Conservation (phyloP, 345 rosid genomes). For the Pistacia integerrima region DNA sequence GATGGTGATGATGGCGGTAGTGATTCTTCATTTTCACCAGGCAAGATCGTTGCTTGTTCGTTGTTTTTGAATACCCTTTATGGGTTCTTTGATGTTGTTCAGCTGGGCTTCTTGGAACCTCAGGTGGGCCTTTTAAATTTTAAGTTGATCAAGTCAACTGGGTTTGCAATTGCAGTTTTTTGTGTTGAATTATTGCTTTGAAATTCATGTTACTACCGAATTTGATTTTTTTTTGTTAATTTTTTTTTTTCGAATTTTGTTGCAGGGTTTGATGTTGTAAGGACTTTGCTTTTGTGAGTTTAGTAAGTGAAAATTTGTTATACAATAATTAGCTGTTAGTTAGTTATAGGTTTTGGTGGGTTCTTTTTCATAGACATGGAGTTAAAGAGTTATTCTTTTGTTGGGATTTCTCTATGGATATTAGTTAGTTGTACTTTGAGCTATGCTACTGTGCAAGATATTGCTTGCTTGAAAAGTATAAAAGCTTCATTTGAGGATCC, state of each 20-base stretch:
- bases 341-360: slow-evolving; percentile 22
- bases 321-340: slow-evolving; percentile 6
- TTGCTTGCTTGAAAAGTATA: slow-evolving; percentile 53
- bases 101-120: slow-evolving; percentile 7
- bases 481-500: slow-evolving; percentile 51
- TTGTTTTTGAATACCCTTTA: slow-evolving; percentile 14
- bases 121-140: slow-evolving; percentile 29
- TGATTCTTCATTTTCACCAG: slow-evolving; percentile 9
- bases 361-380: slow-evolving; percentile 25
- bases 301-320: slow-evolving; percentile 21
- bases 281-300: slow-evolving; percentile 18
- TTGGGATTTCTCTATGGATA: slow-evolving; percentile 37
- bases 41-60: slow-evolving; percentile 18
- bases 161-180: slow-evolving; percentile 8
- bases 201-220: slow-evolving; percentile 6
- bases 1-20: background rate
- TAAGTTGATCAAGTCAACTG: slow-evolving; percentile 22
- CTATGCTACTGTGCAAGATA: slow-evolving; percentile 44
- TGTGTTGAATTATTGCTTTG: background rate
- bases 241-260: slow-evolving; percentile 9
- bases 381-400: slow-evolving; percentile 26
- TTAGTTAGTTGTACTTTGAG: slow-evolving; percentile 38
- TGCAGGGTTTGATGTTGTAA: slow-evolving; percentile 32
- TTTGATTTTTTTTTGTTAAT: slow-evolving; percentile 10
- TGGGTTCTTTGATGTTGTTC: slow-evolving; percentile 25